phyloP scores from a whole-genome alignment of 257 asterid species.

The Ballota nigra region DNA sequence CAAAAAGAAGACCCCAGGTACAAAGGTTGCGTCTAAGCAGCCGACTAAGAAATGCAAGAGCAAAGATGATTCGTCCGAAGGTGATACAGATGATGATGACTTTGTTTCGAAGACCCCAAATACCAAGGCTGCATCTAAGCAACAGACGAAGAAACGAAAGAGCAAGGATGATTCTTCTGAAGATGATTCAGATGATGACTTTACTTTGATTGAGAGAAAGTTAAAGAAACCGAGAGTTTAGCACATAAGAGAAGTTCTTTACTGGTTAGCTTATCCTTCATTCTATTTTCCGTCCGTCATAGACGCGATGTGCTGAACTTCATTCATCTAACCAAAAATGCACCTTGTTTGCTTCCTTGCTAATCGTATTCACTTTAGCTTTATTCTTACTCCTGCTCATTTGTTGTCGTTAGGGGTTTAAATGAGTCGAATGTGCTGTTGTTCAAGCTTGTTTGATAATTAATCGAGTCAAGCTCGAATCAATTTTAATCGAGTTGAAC shows the following conservation, averaged over 20 bases:
- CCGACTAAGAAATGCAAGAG: conserved; percentile 54
- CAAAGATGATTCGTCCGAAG: conserved; percentile 40
- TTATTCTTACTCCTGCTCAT: neutral
- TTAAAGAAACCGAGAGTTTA: conserved; percentile 47
- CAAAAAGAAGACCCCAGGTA: conserved; percentile 45
- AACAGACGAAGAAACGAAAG: conserved; percentile 55
- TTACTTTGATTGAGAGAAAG: conserved; percentile 22
- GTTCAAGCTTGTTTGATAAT: too few relatives aligned
- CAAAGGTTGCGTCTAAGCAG: conserved; percentile 41
- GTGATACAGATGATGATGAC: conserved; percentile 42
- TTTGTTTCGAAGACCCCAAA: conserved; percentile 35
- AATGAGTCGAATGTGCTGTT: too few relatives aligned
- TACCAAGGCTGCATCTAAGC: conserved; percentile 38
- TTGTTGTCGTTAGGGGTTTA: too few relatives aligned
- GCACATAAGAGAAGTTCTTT: neutral
- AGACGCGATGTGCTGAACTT: neutral
- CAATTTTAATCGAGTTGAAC: too few relatives aligned
- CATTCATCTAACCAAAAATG: neutral
- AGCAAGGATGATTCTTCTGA: conserved; percentile 41
- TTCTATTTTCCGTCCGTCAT: neutral
- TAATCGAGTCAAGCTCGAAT: too few relatives aligned
- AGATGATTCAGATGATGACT: conserved; percentile 50
- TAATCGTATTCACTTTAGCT: neutral
- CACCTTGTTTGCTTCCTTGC: neutral
- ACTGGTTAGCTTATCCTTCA: neutral